Evolutionary conservation across 2,329 filamentous ascomycete species (phyloP).

Genomic region (Monosporascus sp.): DNA sequence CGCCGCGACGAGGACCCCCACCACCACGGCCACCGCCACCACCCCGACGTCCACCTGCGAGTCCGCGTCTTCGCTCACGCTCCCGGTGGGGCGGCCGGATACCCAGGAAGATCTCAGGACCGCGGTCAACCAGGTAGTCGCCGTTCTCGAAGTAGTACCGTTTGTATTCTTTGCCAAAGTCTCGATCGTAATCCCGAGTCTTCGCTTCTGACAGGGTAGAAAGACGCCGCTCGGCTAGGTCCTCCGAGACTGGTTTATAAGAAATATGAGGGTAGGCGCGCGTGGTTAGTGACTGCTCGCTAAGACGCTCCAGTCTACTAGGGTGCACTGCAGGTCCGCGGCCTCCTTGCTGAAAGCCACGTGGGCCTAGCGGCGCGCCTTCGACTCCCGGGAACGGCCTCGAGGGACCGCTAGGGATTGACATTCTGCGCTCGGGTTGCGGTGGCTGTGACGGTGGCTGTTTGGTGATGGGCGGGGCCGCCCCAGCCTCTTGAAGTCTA

Average conservation of each 20-base stretch:
- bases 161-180: conserved; percentile 52
- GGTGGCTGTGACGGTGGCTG: conserved; percentile 10
- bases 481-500: conserved; percentile 45
- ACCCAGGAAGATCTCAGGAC: conserved; percentile 63
- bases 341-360: conserved; percentile 31
- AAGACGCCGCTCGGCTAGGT: conserved; percentile 60
- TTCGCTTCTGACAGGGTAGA: conserved; percentile 49
- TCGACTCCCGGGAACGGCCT: conserved; percentile 25
- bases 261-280: conserved; percentile 36
- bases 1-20: conserved; percentile 6
- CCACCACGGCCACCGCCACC: conserved; percentile 2
- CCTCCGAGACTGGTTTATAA: conserved; percentile 56
- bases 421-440: conserved; percentile 16
- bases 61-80: conserved; percentile 33
- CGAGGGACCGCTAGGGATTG: conserved; percentile 27
- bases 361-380: conserved; percentile 33
- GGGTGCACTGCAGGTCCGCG: conserved; percentile 15
- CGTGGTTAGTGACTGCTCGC: conserved; percentile 29
- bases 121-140: conserved; percentile 64
- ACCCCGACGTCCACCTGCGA: conserved; percentile 29
- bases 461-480: conserved; percentile 16
- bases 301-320: conserved; percentile 15
- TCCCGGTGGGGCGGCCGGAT: conserved; percentile 57
- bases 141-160: conserved; percentile 69
- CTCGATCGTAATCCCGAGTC: conserved; percentile 34